Evolutionary conservation across 2,329 filamentous ascomycete genomes (phyloP), one percentile per base, ranked within the genome.

Genomic region (Boeremia lycopersici): DNA sequence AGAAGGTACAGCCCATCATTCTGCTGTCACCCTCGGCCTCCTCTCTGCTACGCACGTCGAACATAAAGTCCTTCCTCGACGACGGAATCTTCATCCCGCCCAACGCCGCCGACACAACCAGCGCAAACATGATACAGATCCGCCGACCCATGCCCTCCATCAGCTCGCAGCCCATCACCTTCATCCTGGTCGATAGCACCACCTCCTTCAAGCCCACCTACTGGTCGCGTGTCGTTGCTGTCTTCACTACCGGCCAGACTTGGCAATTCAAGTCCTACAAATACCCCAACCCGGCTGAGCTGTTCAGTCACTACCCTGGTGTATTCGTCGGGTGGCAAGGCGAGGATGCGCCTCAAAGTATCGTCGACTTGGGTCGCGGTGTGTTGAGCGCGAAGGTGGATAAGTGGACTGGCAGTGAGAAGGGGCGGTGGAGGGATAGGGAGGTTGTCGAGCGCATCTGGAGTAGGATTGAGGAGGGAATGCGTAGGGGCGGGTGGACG

Each of bases 201-300:
- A 89, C 96, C 71, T 89, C 95, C 74, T 99, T 99, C 84, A 96
- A 96, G 75, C 95, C 95, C 0, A 93, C 98, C 72, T 97, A 98
- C 80, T 99, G 95, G 95, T 88, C 88, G 68, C 88, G 93, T 46
- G 89, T 99, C 6, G 95, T 97, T 1, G 95, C 90, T 11, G 93
- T 99, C 53, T 98, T 99, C 78, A 99, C 95, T 0, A 99, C 95
- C 0, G 95, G 95, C 30, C 95, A 99, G 78, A 87, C 89, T 9
- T 99, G 95, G 95, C 95, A 99, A 77, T 99, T 99, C 79, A 96
- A 97, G 78, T 90, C 87, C 64, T 99, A 99, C 84, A 96, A 96
- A 77, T 99, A 95, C 91, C 88, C 88, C 64, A 88, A 89, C 51
- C 90, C 95, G 0, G 84, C 87, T 12, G 95, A 98, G 70, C 82